Evolutionary conservation across 1,284 basidiomycete species (phyloP).

Genomic region (Cronartium quercuum): DNA sequence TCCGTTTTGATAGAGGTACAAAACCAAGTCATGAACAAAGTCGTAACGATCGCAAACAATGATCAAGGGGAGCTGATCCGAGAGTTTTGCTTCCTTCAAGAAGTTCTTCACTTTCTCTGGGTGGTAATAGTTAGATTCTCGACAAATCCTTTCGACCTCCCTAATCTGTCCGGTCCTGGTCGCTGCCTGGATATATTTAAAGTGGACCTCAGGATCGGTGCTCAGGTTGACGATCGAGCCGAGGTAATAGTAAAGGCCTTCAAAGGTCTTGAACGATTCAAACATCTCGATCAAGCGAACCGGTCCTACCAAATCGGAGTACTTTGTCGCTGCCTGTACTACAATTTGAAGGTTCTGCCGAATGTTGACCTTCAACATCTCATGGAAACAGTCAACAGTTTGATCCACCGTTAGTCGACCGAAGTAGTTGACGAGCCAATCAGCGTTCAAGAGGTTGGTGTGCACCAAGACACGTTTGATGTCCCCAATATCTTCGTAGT

Average conservation of each 20-base stretch:
- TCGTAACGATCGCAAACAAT: slow-evolving; percentile 99
- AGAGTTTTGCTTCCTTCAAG: slow-evolving; percentile 78
- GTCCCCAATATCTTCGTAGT: slow-evolving; percentile 93
- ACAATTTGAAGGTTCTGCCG: slow-evolving; percentile 96
- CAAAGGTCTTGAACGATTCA: slow-evolving; percentile 95
- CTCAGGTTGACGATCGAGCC: slow-evolving; percentile 96
- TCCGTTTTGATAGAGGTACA: slow-evolving; percentile 98
- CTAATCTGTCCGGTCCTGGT: slow-evolving; percentile 97
- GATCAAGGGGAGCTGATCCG: slow-evolving; percentile 96
- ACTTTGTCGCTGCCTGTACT: slow-evolving; percentile 97
- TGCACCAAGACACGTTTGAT: slow-evolving; percentile 98
- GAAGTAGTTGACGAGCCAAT: slow-evolving; percentile 99
- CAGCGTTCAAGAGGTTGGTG: slow-evolving; percentile 74
- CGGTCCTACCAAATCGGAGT: slow-evolving; percentile 94
- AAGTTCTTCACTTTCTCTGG: slow-evolving; percentile 99
- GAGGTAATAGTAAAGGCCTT: slow-evolving; percentile 96
- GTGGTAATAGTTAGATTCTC: slow-evolving; percentile 96
- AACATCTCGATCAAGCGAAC: slow-evolving; percentile 98
- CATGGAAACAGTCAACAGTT: slow-evolving; percentile 89
- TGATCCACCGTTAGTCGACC: slow-evolving; percentile 97
- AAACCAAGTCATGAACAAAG: slow-evolving; percentile 97
- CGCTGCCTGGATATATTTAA: slow-evolving; percentile 99
- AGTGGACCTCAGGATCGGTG: slow-evolving; percentile 94
- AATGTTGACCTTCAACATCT: slow-evolving; percentile 96
- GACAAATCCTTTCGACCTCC: slow-evolving; percentile 96